These are phyloP conservation scores for Musa itinerans DNA, from an alignment of 176 grass and related monocot genomes.

Conservation along the genomic window DNA sequence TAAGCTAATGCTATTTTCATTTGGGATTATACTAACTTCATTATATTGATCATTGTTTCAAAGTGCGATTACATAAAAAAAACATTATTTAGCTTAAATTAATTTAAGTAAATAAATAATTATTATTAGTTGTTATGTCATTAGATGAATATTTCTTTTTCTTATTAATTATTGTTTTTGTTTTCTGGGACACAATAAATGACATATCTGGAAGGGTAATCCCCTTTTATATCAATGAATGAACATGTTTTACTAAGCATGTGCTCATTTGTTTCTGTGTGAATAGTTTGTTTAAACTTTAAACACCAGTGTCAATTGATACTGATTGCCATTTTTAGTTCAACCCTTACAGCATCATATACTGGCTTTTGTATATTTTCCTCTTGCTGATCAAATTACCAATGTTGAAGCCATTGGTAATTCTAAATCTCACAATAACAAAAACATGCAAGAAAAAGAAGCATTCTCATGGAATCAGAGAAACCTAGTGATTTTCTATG, in stretches of 20 bases:
- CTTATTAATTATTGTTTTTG: background rate
- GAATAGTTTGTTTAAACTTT: background rate
- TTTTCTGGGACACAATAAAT: background rate
- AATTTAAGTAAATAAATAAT: no score
- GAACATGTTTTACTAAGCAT: background rate
- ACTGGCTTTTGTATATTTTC: background rate
- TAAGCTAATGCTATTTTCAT: background rate
- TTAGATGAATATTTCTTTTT: no score
- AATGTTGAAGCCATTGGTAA: background rate
- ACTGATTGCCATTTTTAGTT: background rate
- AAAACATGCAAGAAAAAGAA: background rate
- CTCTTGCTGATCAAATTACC: background rate
- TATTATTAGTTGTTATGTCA: no score
- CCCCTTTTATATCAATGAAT: no score
- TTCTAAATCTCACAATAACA: background rate
- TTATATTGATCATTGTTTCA: background rate
- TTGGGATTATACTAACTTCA: background rate
- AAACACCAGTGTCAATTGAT: no score
- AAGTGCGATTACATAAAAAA: background rate
- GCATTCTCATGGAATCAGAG: no score
- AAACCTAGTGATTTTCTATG: background rate
- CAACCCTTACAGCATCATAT: background rate
- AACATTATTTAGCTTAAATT: background rate
- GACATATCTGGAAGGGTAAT: background rate
- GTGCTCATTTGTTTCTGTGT: background rate